These are phyloP conservation scores for Thelonectria rubi DNA, from an alignment of 2,329 filamentous ascomycete genomes.

Conservation along the genomic window DNA sequence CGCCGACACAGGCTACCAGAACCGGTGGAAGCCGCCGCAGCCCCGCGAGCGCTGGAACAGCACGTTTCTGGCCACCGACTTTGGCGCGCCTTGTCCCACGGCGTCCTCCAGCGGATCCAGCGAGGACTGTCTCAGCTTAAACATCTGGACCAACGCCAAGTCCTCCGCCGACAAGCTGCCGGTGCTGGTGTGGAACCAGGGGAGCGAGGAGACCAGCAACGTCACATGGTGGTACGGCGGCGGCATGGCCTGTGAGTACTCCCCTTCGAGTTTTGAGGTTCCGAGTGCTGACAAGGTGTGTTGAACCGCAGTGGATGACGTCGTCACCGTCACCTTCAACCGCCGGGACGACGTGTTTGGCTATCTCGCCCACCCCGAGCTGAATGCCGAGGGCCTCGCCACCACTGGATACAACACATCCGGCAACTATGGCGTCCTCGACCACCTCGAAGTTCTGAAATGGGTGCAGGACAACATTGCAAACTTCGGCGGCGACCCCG, in stretches of 20 bases:
- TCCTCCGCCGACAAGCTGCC: slow-evolving; percentile 14
- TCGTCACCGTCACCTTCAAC: slow-evolving; percentile 10
- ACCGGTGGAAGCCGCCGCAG: slow-evolving; percentile 16
- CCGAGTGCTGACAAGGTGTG: not conserved
- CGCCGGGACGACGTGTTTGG: slow-evolving; percentile 9
- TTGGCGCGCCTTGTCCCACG: slow-evolving; percentile 2
- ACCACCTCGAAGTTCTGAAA: slow-evolving; percentile 12
- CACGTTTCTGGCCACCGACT: slow-evolving; percentile 5
- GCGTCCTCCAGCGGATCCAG: not conserved
- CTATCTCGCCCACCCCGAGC: slow-evolving; percentile 12
- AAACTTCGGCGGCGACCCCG: slow-evolving; percentile 16
- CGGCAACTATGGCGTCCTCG: slow-evolving; percentile 17
- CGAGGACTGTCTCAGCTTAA: slow-evolving; percentile 18
- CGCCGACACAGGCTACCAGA: slow-evolving; percentile 11
- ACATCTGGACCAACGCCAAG: slow-evolving; percentile 13
- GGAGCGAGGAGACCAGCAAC: slow-evolving; percentile 8
- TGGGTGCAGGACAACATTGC: slow-evolving; percentile 21
- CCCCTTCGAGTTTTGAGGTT: not conserved
- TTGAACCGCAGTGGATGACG: slow-evolving; percentile 2
- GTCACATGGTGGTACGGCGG: slow-evolving; percentile 10
- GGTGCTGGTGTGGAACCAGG: slow-evolving; percentile 16
- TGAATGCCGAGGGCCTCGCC: slow-evolving; percentile 10
- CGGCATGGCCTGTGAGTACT: slow-evolving; percentile 10
- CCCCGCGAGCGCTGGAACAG: slow-evolving; percentile 6
- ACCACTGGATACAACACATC: slow-evolving; percentile 7